Conservation (phyloP, 2,329 filamentous ascomycete species). For the Ramichloridium luteum region DNA sequence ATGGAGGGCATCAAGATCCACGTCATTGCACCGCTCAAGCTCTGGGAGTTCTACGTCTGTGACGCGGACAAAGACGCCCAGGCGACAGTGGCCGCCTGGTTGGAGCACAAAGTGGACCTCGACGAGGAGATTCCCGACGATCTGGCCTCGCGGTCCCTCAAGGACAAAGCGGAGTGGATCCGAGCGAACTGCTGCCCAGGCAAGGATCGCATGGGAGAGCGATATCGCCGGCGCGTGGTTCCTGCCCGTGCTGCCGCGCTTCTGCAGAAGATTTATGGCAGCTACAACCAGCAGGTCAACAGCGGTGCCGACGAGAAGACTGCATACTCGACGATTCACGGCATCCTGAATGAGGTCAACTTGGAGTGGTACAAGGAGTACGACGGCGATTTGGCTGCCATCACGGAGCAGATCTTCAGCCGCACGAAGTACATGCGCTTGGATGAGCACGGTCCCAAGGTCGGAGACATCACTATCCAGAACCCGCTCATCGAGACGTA, state of each 20-base stretch:
- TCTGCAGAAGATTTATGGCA: conserved; percentile 55
- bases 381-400: conserved; percentile 67
- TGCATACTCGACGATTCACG: conserved; percentile 42
- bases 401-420: conserved; percentile 84
- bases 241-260: conserved; percentile 58
- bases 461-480: conserved; percentile 62
- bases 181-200: conserved; percentile 57
- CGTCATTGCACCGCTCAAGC: conserved; percentile 61
- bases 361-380: conserved; percentile 86
- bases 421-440: conserved; percentile 88
- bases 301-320: conserved; percentile 40
- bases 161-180: conserved; percentile 52
- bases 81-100: conserved; percentile 61
- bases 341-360: conserved; percentile 71
- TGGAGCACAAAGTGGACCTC: conserved; percentile 44
- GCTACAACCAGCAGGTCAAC: conserved; percentile 44
- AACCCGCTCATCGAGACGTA: conserved; percentile 86
- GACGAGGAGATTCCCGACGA: conserved; percentile 43
- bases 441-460: conserved; percentile 81
- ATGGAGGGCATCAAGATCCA: conserved; percentile 76
- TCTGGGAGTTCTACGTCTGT: conserved; percentile 91
- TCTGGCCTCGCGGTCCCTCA: conserved; percentile 43
- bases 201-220: conserved; percentile 62
- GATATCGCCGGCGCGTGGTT: conserved; percentile 61
- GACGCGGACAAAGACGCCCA: conserved; percentile 63